These are phyloP conservation scores for Malus hybrid DNA, from an alignment of 331 rosid genomes.

Conservation along the genomic window DNA sequence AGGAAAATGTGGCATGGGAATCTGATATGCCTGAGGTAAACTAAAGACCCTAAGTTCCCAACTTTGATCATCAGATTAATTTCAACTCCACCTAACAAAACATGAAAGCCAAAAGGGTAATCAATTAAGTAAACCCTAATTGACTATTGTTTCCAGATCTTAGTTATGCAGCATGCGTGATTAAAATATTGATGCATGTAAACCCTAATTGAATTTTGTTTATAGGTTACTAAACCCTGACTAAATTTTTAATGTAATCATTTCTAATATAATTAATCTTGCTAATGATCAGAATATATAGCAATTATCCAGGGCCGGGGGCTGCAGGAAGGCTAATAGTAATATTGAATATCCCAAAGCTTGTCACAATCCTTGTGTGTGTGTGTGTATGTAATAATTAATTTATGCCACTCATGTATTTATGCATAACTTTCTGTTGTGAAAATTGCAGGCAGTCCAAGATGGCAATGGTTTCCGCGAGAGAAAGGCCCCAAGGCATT, in stretches of 20 bases:
- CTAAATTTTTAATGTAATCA: neutral
- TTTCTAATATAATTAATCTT: neutral
- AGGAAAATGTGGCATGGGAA: conserved; percentile 34
- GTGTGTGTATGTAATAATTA: neutral
- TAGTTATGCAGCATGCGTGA: neutral
- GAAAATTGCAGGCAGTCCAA: conserved; percentile 51
- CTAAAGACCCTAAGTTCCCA: neutral
- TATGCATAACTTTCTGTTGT: conserved; percentile 22
- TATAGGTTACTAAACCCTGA: neutral
- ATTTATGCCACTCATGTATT: conserved; percentile 13
- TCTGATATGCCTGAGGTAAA: conserved; percentile 46
- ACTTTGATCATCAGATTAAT: neutral
- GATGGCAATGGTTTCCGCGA: conserved; percentile 49
- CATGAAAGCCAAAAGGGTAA: neutral
- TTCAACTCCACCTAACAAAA: neutral
- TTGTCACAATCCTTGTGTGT: neutral
- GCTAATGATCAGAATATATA: neutral
- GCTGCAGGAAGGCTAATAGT: neutral
- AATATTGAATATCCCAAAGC: neutral
- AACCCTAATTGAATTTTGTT: neutral
- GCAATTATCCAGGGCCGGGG: neutral
- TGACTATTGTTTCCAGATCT: neutral
- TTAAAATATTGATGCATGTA: neutral
- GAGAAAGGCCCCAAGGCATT: conserved; percentile 28
- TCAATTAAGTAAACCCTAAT: neutral